A percentile compares a stretch with the other conserved stretches of the same genome.
phyloP scores from a whole-genome alignment of 2,329 filamentous ascomycete genomes.

The Nothophaeocryptopus gaeumannii region DNA sequence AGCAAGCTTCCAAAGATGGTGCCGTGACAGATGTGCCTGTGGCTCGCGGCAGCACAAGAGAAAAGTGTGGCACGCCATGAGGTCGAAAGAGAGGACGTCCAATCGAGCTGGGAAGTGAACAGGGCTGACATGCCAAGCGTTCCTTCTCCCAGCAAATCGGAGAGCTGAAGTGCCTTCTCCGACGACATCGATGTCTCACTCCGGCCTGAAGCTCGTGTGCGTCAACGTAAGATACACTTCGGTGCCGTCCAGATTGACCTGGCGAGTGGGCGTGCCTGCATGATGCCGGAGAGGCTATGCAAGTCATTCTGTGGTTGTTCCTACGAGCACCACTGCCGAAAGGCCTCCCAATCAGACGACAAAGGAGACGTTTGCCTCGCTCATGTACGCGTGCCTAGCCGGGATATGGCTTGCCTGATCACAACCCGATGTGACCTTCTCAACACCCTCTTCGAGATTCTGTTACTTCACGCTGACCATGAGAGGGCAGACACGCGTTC shows the following conservation, averaged over 20 bases:
- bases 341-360: neutral
- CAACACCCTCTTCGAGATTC: too few relatives aligned
- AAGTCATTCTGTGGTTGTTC: constrained; percentile 17
- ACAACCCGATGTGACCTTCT: too few relatives aligned
- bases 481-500: too few relatives aligned
- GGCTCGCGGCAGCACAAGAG: constrained; percentile 2
- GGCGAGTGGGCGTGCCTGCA: constrained; percentile 5
- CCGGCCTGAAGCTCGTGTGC: too few relatives aligned
- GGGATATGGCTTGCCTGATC: neutral
- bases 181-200: constrained; percentile 7
- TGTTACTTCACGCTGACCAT: too few relatives aligned
- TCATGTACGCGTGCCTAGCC: neutral
- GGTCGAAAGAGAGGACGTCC: constrained; percentile 8
- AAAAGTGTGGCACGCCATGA: constrained; percentile 13
- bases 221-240: too few relatives aligned
- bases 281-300: constrained; percentile 17
- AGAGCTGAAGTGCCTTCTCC: neutral
- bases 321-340: constrained; percentile 7
- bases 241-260: too few relatives aligned
- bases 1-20: constrained; percentile 3
- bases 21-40: neutral
- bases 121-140: too few relatives aligned
- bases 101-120: neutral
- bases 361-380: neutral
- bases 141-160: too few relatives aligned